Evolutionary conservation across 768 basidiomycete genomes (phyloP), one percentile per base, ranked within the genome.

Genomic region (Clavulina sp.): DNA sequence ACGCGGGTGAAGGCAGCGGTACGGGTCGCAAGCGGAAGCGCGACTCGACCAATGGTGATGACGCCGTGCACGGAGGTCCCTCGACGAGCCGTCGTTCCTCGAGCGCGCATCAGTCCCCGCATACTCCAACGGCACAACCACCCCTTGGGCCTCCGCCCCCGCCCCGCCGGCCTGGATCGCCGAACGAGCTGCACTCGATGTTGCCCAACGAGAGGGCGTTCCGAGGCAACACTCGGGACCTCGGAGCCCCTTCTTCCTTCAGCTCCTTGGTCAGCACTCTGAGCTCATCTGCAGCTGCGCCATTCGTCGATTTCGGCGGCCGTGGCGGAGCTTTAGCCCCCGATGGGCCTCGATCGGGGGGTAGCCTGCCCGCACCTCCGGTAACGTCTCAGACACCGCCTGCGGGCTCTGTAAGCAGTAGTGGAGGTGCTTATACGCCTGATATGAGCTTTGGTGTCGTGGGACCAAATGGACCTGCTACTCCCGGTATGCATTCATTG

Each of bases 161-260:
- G n/a, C 16, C 6, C 4, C 18, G 7, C 19, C 5, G 24, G 23
- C 26, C 21, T 21, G 47, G 19, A 7, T 53, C 21, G 28, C 52
- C 7, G 36, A 19, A 9, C 51, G 41, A 41, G 13, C 46, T 49
- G 4, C 52, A 9, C 18, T 36, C 26, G 5, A 26, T 6, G 31
- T 31, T 34, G 47, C 52, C 30, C 52, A 33, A 23, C 36, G 46
- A 16, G 46, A 38, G 5, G 6, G 48, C 6, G 24, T 36, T 28
- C 34, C 30, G 5, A 28, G 31, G 19, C 50, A 28, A 13, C 51
- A 24, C n/a, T 36, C 24, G 5, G 5, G 28, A 28, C 41, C 18
- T 47, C 23, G 6, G 26, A 52, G 24, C 16, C 41, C 51, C 46
- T 6, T 18, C 23, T 21, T 50, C 48, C 18, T 46, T 52, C 51